Base-by-base conservation (phyloP, 2,329 filamentous ascomycete genomes). In the Fusarium dimerum region DNA sequence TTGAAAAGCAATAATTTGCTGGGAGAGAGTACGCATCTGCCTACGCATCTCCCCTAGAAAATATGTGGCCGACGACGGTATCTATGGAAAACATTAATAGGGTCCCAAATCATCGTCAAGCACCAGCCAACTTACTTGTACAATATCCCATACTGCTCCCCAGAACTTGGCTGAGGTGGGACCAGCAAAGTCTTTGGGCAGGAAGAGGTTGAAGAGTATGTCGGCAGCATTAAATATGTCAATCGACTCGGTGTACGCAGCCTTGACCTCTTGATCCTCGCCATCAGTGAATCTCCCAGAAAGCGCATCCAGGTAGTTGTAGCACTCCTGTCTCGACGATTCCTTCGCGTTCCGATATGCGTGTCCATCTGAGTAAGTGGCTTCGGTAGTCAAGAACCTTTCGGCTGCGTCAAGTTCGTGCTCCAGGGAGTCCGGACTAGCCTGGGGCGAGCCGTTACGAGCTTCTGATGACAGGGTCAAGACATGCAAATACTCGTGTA, bases 111-210 rank as follows among this genome's bases (percentile, higher is more conserved):
- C 16, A 26, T 16, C 36, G 10, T 6, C 45, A 16, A 26, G 18
- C 3, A 12, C n/a, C n/a, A 11, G 3, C 10, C 2, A 11, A 50
- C 65, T 59, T 59, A 73, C 72, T 36, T 50, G 41, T 5, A 73
- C 52, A 6, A 71, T 20, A 3, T 47, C 52, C 50, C 62, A 63
- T 0, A 76, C 39, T n/a, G 75, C 72, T 2, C 75, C 77, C 77
- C 76, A 79, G 48, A 71, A 78, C 48, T 75, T 77, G 6, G 55
- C 52, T 1, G 67, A 66, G 3, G 74, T 78, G 1, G 74, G 69
- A 0, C 69, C 71, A 9, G 70, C 59, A 18, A 70, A 69, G 2
- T 62, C 51, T 0, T 58, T 38, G 1, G 77, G 75, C 8, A 79
- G 62, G 51, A 78, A 80, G 38, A 78, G 72, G 8, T 63, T 62